Evolutionary conservation across 1,284 basidiomycete genomes (phyloP).

Genomic region (Golubevia pallescens): DNA sequence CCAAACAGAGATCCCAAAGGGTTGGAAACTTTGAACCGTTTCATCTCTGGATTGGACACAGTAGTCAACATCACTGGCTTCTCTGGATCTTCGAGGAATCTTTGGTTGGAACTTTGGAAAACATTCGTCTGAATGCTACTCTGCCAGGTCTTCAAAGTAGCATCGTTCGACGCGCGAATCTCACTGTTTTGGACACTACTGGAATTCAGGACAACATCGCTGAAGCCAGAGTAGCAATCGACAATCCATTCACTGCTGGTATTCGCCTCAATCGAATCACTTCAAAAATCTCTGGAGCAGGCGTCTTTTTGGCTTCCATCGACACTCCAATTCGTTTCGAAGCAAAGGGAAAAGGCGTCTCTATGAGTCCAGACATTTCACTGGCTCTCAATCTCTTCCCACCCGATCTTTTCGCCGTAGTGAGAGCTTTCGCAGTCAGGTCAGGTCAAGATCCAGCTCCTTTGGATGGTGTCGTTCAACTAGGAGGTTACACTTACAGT

Average conservation of each 20-base stretch:
- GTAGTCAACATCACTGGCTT: constrained; percentile 51
- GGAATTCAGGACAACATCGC: constrained; percentile 50
- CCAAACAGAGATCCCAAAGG: constrained; percentile 49
- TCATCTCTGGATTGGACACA: constrained; percentile 53
- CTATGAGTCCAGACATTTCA: constrained; percentile 38
- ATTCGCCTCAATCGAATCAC: constrained; percentile 48
- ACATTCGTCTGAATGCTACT: constrained; percentile 50
- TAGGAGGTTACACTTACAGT: constrained; percentile 52
- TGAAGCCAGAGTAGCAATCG: constrained; percentile 36
- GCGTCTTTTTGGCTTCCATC: constrained; percentile 54
- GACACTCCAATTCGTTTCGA: constrained; percentile 42
- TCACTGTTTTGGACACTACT: constrained; percentile 51
- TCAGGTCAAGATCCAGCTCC: constrained; percentile 40
- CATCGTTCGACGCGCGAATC: constrained; percentile 40
- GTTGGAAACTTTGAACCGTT: constrained; percentile 51
- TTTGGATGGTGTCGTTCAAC: constrained; percentile 50
- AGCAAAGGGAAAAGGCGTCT: constrained; percentile 36
- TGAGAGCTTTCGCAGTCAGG: constrained; percentile 47
- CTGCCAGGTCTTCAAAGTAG: constrained; percentile 39
- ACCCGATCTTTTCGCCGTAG: constrained; percentile 56
- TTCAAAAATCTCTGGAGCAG: constrained; percentile 56
- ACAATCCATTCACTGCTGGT: constrained; percentile 49
- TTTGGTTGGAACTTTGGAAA: constrained; percentile 43
- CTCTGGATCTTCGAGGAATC: constrained; percentile 36
- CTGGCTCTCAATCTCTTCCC: constrained; percentile 59